Percentiles rank a stretch among this genome's conserved stretches.
Conservation (phyloP, 2,329 filamentous ascomycete species). For the Penicillium janthinellum region DNA sequence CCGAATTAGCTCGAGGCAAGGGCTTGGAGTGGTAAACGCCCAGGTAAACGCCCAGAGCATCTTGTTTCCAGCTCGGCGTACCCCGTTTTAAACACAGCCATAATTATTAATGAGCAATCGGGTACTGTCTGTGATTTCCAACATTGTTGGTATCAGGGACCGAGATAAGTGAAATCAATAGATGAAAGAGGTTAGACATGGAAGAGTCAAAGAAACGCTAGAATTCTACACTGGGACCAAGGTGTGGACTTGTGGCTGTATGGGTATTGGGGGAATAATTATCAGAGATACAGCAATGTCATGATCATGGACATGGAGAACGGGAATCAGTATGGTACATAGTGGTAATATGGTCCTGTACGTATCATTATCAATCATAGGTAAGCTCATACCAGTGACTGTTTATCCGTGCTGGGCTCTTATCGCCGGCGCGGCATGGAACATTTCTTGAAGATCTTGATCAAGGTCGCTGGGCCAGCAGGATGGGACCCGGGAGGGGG, state of each 20-base stretch:
- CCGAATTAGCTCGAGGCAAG: conserved; percentile 19
- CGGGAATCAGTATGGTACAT: neutral
- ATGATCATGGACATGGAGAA: neutral
- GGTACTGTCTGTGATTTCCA: neutral
- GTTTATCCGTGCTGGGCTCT: neutral
- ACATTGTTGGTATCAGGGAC: neutral
- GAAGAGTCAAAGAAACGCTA: too few species aligned
- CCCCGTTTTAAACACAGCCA: conserved; percentile 22
- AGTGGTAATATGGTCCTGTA: neutral
- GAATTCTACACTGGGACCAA: too few species aligned
- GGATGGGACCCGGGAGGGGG: neutral
- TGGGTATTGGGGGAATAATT: neutral
- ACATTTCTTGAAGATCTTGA: conserved; percentile 8
- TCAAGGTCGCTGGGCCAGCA: conserved; percentile 9
- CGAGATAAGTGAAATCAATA: neutral
- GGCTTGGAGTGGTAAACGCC: conserved; percentile 9
- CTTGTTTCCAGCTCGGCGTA: conserved; percentile 23
- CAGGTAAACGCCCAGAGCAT: conserved; percentile 5
- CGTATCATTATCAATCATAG: neutral
- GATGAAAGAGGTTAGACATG: neutral
- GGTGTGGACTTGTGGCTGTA: too few species aligned
- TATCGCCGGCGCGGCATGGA: neutral
- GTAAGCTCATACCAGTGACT: neutral
- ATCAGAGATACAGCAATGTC: neutral
- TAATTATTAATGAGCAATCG: neutral